These are phyloP conservation scores for Apiospora saccharicola DNA, from an alignment of 2,329 filamentous ascomycete genomes.

Conservation along the genomic window DNA sequence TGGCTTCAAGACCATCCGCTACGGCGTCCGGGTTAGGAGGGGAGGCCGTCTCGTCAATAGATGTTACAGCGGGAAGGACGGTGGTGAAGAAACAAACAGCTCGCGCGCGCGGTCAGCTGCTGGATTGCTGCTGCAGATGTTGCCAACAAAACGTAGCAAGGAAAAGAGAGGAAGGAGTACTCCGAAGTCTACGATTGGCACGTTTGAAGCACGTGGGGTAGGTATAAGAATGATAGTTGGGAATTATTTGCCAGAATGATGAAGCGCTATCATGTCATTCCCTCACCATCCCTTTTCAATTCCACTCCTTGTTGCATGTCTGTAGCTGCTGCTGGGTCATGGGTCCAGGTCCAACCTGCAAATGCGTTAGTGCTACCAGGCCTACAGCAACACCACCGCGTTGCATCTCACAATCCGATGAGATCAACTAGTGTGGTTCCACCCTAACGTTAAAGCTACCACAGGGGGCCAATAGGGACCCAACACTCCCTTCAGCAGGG, in stretches of 20 bases:
- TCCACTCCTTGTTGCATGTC: background rate
- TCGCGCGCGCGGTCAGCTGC: background rate
- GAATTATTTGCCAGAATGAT: constrained; percentile 5
- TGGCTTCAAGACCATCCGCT: background rate
- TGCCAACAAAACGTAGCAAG: background rate
- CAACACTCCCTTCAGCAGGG: background rate
- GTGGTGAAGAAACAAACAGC: background rate
- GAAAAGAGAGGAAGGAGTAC: background rate
- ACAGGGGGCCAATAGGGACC: background rate
- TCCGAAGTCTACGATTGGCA: background rate
- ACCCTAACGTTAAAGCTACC: constrained; percentile 12
- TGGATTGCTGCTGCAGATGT: background rate
- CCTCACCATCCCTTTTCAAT: constrained; percentile 15
- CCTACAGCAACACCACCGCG: background rate
- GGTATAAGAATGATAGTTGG: constrained; percentile 9
- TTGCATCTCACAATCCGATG: constrained; percentile 19
- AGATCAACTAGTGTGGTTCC: constrained; percentile 9
- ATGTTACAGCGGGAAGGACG: background rate
- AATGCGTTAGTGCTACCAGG: constrained; percentile 2
- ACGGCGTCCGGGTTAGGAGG: background rate
- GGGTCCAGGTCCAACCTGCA: background rate
- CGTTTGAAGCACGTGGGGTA: background rate
- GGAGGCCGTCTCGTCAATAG: background rate
- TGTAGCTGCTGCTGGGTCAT: constrained; percentile 13
- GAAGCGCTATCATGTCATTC: constrained; percentile 14